Evolutionary conservation across 1,284 basidiomycete genomes (phyloP), one percentile per base, ranked within the genome.

Genomic region (Tetrapyrgos nigripes): DNA sequence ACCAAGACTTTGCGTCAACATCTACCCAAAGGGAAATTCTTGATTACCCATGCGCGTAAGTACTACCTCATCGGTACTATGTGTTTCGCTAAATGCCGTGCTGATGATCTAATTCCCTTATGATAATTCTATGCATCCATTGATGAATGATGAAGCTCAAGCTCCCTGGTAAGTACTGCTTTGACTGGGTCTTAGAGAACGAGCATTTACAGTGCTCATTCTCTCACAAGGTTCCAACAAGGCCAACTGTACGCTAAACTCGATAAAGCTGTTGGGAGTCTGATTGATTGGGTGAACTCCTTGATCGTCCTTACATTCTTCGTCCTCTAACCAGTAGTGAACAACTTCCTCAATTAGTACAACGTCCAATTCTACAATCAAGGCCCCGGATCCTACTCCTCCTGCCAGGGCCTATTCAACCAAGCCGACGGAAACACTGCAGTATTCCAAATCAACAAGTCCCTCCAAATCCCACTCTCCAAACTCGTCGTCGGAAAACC

Each of bases 401-500:
- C 81, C 52, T 88, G 85, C 70, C 68, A 66, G 55, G 74, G 74
- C 40, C 80, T 89, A 49, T 78, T 89, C 51, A 84, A 77, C 51
- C 70, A 76, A 13, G 73, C 74, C 19, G 88, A 79, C 78, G 86
- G 86, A 6, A 54, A 76, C 27, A 70, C 77, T 2, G 66, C 76
- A 11, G 55, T 89, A n/a, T 89, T 89, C 76, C 79, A 90, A 69
- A 89, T 90, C 63, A 77, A 81, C 10, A 77, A 78, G 3, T 40
- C 37, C 8, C 81, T 74, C 48, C 85, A 85, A 35, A 79, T 89
- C 4, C 66, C 77, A 2, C 67, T 85, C 49, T 66, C 60, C 44
- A 79, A 79, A 65, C 65, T 80, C 17, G 75, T 79, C 5, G 85
- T 90, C 56, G 88, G 88, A 3, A 90, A 90, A 72, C 88, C 87